Percentiles rank a stretch among this genome's conserved stretches.
Evolutionary conservation across 108 stramenopile species (phyloP).

Genomic region (Chaetoceros muelleri): DNA sequence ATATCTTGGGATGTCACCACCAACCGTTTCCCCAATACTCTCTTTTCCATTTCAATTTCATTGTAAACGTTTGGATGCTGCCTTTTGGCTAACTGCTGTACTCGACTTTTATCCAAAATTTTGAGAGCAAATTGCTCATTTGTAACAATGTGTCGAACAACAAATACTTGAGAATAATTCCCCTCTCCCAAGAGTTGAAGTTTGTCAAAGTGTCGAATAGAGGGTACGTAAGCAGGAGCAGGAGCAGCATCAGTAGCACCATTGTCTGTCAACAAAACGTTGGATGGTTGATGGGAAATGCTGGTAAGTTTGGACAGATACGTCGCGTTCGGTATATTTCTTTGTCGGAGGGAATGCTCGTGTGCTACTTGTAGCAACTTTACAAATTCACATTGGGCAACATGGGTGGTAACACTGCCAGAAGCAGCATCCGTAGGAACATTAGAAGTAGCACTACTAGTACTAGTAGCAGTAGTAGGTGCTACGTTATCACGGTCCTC

Average conservation of each 20-base stretch:
- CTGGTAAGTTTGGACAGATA: slow-evolving; percentile 3
- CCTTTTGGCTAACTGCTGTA: slow-evolving; percentile 66
- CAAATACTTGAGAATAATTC: slow-evolving; percentile 81
- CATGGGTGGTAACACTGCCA: slow-evolving; percentile 10
- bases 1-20: not conserved
- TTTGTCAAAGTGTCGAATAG: slow-evolving; percentile 62
- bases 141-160: slow-evolving; percentile 70
- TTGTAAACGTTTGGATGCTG: slow-evolving; percentile 94
- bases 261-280: not conserved
- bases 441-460: not conserved
- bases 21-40: slow-evolving; percentile 66
- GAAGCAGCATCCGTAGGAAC: slow-evolving; percentile 1
- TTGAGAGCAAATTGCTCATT: slow-evolving; percentile 91
- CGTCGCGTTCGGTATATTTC: slow-evolving; percentile 2
- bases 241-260: too few species aligned
- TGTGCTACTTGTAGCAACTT: slow-evolving; percentile 24
- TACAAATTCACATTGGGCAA: slow-evolving; percentile 37
- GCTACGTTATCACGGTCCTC: not conserved
- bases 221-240: too few species aligned
- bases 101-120: slow-evolving; percentile 87
- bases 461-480: too few species aligned
- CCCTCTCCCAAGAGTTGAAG: slow-evolving; percentile 63
- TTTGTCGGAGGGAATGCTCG: slow-evolving; percentile 4
- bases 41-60: slow-evolving; percentile 93
- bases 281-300: slow-evolving; percentile 55